These are phyloP conservation scores for Auricularia sp. DNA, from an alignment of 768 basidiomycete species.

Conservation along the genomic window DNA sequence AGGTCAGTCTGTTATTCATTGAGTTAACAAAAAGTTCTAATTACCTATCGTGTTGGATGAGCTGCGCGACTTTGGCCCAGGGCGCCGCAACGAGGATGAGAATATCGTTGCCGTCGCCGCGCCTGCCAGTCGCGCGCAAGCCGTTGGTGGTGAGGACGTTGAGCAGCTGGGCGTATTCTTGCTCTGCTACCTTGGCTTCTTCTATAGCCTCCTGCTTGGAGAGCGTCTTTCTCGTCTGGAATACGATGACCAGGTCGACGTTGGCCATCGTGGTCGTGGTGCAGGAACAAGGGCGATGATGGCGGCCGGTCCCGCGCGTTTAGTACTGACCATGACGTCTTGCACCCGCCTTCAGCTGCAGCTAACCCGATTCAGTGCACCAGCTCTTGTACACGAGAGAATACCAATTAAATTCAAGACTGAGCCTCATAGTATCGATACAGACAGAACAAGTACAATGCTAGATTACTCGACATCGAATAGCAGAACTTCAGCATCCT, in stretches of 20 bases:
- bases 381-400: too few species aligned
- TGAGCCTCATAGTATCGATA: too few species aligned
- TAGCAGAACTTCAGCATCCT: constrained; percentile 61
- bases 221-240: constrained; percentile 39
- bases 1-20: not conserved
- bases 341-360: too few species aligned
- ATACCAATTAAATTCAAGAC: too few species aligned
- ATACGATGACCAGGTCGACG: constrained; percentile 67
- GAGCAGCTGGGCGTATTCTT: constrained; percentile 58
- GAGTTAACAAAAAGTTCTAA: constrained; percentile 14
- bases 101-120: constrained; percentile 66
- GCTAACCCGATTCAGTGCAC: too few species aligned
- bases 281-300: too few species aligned
- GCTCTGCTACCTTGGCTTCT: constrained; percentile 52
- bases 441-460: too few species aligned
- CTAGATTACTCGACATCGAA: constrained; percentile 54
- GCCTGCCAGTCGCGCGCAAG: constrained; percentile 59
- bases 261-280: constrained; percentile 11
- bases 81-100: constrained; percentile 70
- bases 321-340: too few species aligned
- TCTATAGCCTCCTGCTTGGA: constrained; percentile 55
- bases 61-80: constrained; percentile 43
- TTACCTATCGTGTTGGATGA: constrained; percentile 69
- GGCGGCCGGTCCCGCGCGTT: too few species aligned
- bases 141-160: constrained; percentile 51